Evolutionary conservation across 2,329 filamentous ascomycete species (phyloP).

Genomic region (Alternaria gansuensis): DNA sequence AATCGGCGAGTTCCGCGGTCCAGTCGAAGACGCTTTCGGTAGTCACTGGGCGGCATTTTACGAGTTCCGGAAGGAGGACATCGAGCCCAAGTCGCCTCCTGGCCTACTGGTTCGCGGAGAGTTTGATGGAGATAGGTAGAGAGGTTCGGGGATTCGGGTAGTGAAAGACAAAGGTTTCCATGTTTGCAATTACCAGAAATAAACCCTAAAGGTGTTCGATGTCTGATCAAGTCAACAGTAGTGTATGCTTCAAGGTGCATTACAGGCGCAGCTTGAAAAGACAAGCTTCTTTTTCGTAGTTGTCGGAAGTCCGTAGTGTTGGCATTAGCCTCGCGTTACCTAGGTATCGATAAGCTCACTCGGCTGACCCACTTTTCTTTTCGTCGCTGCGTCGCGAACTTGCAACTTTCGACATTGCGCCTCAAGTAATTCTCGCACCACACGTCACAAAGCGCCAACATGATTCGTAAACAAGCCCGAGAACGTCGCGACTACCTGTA

Average conservation of each 20-base stretch:
- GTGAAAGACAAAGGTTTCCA: not conserved
- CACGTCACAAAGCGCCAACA: conserved; percentile 14
- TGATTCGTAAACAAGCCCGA: conserved; percentile 68
- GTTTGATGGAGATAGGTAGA: not conserved
- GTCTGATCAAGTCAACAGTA: not conserved
- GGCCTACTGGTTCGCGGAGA: not conserved
- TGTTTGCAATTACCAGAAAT: not conserved
- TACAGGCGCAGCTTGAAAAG: not conserved
- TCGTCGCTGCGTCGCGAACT: conserved; percentile 13
- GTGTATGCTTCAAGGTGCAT: not conserved
- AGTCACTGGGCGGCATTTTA: conserved; percentile 21
- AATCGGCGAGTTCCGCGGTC: conserved; percentile 18
- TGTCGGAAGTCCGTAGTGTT: conserved; percentile 17
- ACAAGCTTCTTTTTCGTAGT: not conserved
- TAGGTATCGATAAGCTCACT: conserved; percentile 17
- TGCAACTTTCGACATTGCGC: conserved; percentile 5
- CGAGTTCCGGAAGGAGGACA: conserved; percentile 11
- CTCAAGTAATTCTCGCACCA: too few relatives aligned
- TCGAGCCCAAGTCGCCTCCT: not conserved
- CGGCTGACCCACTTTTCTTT: conserved; percentile 18
- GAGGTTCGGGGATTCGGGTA: not conserved
- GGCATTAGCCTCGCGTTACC: conserved; percentile 2
- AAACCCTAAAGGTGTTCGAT: not conserved
- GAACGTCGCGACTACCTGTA: conserved; percentile 83
- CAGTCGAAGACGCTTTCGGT: conserved; percentile 9